Percentiles rank a stretch among this genome's conserved stretches.
These are phyloP conservation scores for Gautieria morchelliformis DNA, from an alignment of 768 basidiomycete species.

Conservation along the genomic window DNA sequence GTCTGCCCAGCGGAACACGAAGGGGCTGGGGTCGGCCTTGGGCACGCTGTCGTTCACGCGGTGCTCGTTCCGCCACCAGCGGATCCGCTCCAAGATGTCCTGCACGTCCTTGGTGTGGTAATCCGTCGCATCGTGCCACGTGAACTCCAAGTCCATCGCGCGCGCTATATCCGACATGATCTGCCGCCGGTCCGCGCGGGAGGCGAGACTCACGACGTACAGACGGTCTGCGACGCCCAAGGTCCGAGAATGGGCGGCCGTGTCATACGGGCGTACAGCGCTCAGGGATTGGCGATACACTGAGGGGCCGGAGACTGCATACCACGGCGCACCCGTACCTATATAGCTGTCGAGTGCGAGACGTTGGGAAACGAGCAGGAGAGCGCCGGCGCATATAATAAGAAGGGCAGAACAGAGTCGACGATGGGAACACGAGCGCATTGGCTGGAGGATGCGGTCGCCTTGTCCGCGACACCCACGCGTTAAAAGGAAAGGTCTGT, in stretches of 20 bases:
- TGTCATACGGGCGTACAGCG: not conserved
- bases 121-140: slow-evolving; percentile 2
- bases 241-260: not conserved
- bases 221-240: not conserved
- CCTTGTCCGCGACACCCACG: too few species aligned
- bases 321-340: too few species aligned
- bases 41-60: slow-evolving; percentile 1
- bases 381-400: too few species aligned
- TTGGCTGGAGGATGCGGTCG: too few species aligned
- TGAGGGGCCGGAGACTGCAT: not conserved
- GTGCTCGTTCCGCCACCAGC: not conserved
- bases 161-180: not conserved
- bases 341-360: too few species aligned
- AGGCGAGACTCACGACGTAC: not conserved
- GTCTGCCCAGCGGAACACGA: slow-evolving; percentile 6
- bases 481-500: too few species aligned
- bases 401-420: too few species aligned
- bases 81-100: not conserved
- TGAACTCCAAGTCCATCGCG: slow-evolving; percentile 6
- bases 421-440: too few species aligned
- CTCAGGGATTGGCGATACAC: not conserved
- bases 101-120: not conserved
- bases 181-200: not conserved
- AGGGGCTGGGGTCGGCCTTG: not conserved
- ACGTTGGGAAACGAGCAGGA: too few species aligned